Base-by-base conservation (phyloP, 129 eudicot genomes). In the Calendula officinalis region DNA sequence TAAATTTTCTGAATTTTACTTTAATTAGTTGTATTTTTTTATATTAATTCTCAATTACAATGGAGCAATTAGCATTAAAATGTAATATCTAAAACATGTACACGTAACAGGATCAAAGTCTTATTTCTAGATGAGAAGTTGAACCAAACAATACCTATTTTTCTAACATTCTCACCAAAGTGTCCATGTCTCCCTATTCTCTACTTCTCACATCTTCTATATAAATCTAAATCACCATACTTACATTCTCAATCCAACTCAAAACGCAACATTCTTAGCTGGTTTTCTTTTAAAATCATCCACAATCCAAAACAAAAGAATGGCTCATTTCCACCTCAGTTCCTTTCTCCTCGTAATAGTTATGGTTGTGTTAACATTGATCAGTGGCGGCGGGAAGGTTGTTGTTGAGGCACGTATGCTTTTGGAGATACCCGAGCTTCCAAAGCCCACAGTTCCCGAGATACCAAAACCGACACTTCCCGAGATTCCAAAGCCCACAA, bases 371-470 rank as follows among this genome's bases (percentile, higher is more conserved):
- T 44, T 73, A 64, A 49, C 53, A 56, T 56, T 71, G 45, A 16
- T 47, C 9, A 38, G 9, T 45, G 37, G 62, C 8, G 69, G 62
- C 13, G 69, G 62, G n/a, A 52, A 16, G 3, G 6, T 45, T 3
- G 11, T 64, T 38, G 40, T 35, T 3, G 66, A 73, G 45, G 66
- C 78, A 0, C 72, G 72, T 30, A 45, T 22, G 13, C 66, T 64
- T 33, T 55, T 55, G 65, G 77, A 73, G 50, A 43, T 48, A 4
- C 72, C 78, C 30, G 57, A 57, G 17, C 27, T 72, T 50, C 64
- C 65, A 15, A 50, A 65, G 60, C 52, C 51, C 11, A 35, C 8
- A 39, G 11, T 58, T 6, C 50, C 57, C 10, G 14, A 34, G 13
- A 3, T 43, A 12, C 62, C 63, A 1, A 68, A 68, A 49, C 70